Evolutionary conservation across 768 basidiomycete species (phyloP).

Genomic region (Agaricus blazei): DNA sequence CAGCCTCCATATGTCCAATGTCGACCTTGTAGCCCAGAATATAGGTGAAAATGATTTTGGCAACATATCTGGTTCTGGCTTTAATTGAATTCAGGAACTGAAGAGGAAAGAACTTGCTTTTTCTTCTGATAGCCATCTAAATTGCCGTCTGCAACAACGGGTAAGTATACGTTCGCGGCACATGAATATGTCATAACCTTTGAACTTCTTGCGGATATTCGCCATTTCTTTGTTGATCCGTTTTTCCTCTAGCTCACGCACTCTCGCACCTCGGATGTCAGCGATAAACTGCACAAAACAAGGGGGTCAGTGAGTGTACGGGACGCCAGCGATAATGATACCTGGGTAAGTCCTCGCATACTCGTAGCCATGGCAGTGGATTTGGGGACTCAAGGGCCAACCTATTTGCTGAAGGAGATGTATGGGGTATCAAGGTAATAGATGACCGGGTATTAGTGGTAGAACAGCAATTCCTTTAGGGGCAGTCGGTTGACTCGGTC

Average conservation of each 20-base stretch:
- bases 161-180: not conserved
- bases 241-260: conserved; percentile 97
- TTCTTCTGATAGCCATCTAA: conserved; percentile 90
- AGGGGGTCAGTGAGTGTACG: conserved; percentile 11
- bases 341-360: conserved; percentile 93
- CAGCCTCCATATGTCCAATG: conserved; percentile 98
- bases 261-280: conserved; percentile 94
- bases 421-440: not conserved
- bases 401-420: not conserved
- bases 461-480: no score
- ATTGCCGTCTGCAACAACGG: conserved; percentile 57
- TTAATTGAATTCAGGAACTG: conserved; percentile 4
- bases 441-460: not conserved
- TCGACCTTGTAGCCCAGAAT: conserved; percentile 99
- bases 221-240: conserved; percentile 99
- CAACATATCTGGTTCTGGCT: conserved; percentile 69
- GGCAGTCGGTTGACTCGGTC: no score
- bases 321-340: conserved; percentile 21
- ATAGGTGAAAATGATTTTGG: conserved; percentile 98
- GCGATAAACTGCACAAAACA: conserved; percentile 78
- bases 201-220: conserved; percentile 98
- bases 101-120: conserved; percentile 48
- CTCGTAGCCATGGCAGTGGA: conserved; percentile 67
- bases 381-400: not conserved
- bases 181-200: conserved; percentile 48